Conservation (phyloP, 2,329 filamentous ascomycete species). For the Scedosporium apiospermum region DNA sequence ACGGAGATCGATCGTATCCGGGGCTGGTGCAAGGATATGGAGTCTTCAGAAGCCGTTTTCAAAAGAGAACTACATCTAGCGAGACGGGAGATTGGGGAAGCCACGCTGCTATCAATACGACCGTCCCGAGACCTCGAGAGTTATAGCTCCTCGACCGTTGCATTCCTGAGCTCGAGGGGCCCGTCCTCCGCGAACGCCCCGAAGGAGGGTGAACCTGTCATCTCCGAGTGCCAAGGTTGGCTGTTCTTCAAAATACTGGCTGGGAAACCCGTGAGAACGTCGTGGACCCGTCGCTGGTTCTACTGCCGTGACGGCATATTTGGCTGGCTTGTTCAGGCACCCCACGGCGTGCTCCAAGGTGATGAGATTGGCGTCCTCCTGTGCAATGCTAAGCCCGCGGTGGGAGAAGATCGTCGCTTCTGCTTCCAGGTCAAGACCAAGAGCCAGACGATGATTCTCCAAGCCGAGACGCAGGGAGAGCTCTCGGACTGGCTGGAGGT, state of each 20-base stretch:
- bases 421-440: conserved; percentile 99
- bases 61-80: conserved; percentile 71
- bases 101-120: conserved; percentile 57
- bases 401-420: conserved; percentile 87
- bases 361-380: conserved; percentile 93
- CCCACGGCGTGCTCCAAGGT: conserved; percentile 83
- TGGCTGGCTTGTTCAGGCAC: conserved; percentile 80
- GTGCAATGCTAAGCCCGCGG: conserved; percentile 83
- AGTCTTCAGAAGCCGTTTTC: conserved; percentile 75
- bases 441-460: conserved; percentile 77
- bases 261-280: conserved; percentile 82
- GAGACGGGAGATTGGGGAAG: conserved; percentile 72
- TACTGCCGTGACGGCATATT: conserved; percentile 95
- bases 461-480: conserved; percentile 85
- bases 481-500: conserved; percentile 92
- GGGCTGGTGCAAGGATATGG: conserved; percentile 93
- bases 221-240: conserved; percentile 88
- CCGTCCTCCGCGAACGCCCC: conserved; percentile 54
- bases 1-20: conserved; percentile 83
- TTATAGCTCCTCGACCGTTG: conserved; percentile 82
- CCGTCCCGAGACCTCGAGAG: conserved; percentile 90
- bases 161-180: conserved; percentile 66
- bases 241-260: conserved; percentile 72
- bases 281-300: conserved; percentile 88
- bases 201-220: conserved; percentile 33